These are phyloP conservation scores for Aureobasidium lini DNA, from an alignment of 2,329 filamentous ascomycete genomes.

Conservation along the genomic window DNA sequence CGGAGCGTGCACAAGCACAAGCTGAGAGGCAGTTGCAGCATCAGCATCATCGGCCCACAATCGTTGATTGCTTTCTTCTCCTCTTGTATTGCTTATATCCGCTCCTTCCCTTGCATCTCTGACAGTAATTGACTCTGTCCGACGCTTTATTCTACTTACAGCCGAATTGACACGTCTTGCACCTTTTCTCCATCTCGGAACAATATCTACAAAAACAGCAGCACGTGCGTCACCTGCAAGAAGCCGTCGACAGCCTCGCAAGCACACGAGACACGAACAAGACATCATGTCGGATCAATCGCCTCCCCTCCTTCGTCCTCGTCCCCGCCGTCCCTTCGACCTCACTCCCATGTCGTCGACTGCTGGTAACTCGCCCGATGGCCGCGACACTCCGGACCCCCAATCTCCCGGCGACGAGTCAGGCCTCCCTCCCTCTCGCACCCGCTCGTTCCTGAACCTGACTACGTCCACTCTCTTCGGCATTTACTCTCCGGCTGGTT, in stretches of 20 bases:
- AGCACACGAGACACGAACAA: background rate
- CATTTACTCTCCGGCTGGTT: constrained; percentile 70
- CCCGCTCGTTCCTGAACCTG: constrained; percentile 74
- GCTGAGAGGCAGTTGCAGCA: background rate
- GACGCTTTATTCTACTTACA: background rate
- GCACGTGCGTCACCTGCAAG: background rate
- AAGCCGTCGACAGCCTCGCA: background rate
- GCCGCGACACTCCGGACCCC: constrained; percentile 19
- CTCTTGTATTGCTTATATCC: background rate
- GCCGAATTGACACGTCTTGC: background rate
- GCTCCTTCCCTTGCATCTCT: background rate
- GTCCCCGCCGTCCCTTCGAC: constrained; percentile 65
- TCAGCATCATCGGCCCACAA: constrained; percentile 8
- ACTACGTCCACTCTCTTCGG: constrained; percentile 84
- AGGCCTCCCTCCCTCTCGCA: constrained; percentile 49
- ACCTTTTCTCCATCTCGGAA: background rate
- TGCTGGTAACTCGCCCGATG: constrained; percentile 21
- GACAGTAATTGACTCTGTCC: background rate
- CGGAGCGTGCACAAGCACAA: background rate
- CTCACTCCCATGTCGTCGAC: constrained; percentile 42
- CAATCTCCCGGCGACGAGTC: constrained; percentile 19
- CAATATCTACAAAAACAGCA: background rate
- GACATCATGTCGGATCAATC: constrained; percentile 11
- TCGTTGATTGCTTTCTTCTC: background rate
- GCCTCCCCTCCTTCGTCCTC: constrained; percentile 46